Base-by-base conservation (phyloP, 2,329 filamentous ascomycete species). In the Cryoendolithus antarcticus region DNA sequence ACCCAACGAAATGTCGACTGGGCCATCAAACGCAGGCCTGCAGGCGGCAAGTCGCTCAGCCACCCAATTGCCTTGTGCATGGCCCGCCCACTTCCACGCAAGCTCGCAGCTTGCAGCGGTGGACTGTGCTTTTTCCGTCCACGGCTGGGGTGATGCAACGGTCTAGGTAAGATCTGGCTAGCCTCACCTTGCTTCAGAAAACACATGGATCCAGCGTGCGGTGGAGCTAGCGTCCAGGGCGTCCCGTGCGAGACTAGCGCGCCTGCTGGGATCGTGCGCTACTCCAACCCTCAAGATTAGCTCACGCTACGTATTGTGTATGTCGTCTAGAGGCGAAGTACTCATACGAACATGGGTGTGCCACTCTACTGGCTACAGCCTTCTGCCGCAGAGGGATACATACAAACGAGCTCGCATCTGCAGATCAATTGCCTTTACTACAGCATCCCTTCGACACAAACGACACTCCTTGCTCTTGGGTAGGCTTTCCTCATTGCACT, bases 261-360 rank as follows among this genome's bases (percentile, higher is more conserved):
- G 33, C 30, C 34, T 36, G 30, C 33, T 30, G 34, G 33, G 33
- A 35, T 36, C 38, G 38, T 40, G 38, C 38, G 15, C 34, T 19
- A 19, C 15, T 27, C 38, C 38, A 40, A 36, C 38, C 38, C 30
- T 34, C 38, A 40, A 40, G 38, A 40, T 40, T 40, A 40, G 38
- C 38, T 40, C 38, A 30, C 30, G 38, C 38, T 40, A 40, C 38
- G 38, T 40, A 40, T 40, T 15, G 38, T 39, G 38, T 19, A 19
- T 39, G 38, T 40, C 38, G 38, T 40, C 34, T 40, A 36, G 38
- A 40, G 38, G 38, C 38, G 38, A 40, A 33, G 38, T 34, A 40
- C 38, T 40, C 38, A 40, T 32, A 40, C 38, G 38, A 37, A 36
- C 34, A 36, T 36, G 38, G 38, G 38, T 34, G 35, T 40, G 38